Evolutionary conservation across 257 asterid genomes (phyloP).

Genomic region (Nicotiana attenuata): DNA sequence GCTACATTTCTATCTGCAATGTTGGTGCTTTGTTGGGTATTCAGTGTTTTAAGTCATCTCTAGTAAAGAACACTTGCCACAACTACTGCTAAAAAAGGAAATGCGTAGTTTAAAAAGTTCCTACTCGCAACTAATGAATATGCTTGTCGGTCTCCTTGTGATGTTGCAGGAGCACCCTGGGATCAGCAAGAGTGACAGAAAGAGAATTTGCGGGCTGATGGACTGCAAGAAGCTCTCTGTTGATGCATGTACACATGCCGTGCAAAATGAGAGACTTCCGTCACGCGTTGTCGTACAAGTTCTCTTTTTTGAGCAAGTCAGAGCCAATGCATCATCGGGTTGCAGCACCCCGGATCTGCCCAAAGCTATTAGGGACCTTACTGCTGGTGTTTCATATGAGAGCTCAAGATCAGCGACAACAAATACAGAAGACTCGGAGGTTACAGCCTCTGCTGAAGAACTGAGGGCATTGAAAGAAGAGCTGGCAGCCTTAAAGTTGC

Average conservation of each 20-base stretch:
- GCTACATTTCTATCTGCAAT: not conserved
- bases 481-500: constrained; percentile 65
- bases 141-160: not conserved
- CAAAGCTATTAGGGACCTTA: constrained; percentile 70
- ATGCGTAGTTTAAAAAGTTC: not conserved
- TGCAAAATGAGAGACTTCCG: constrained; percentile 89
- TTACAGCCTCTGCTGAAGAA: constrained; percentile 81
- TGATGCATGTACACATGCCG: constrained; percentile 87
- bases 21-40: not conserved
- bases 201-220: constrained; percentile 64
- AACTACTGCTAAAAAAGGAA: not conserved
- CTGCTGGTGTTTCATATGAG: constrained; percentile 47
- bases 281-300: constrained; percentile 80
- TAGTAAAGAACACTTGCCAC: not conserved
- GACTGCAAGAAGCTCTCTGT: constrained; percentile 94
- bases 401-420: constrained; percentile 72
- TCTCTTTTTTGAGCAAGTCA: constrained; percentile 87
- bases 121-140: not conserved
- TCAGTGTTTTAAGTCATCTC: not conserved
- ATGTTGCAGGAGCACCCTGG: constrained; percentile 65
- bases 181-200: constrained; percentile 79
- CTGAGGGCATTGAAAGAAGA: constrained; percentile 79
- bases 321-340: constrained; percentile 79
- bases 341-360: constrained; percentile 96
- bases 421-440: constrained; percentile 82